phyloP scores from a whole-genome alignment of 2,329 filamentous ascomycete species.

The Botryosphaeria dothidea region DNA sequence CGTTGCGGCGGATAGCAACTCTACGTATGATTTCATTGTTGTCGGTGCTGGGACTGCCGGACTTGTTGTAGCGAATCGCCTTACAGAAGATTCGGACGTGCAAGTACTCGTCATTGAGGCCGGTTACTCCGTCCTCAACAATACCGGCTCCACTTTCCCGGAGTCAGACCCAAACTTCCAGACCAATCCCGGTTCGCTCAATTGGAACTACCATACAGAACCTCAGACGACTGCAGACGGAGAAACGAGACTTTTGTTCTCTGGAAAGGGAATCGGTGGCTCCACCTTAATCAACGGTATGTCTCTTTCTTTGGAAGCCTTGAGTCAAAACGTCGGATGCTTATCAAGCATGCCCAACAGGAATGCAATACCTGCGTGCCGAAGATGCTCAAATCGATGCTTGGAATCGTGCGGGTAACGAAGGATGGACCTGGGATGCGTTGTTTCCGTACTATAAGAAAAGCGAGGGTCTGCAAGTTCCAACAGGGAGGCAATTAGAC shows the following conservation, averaged over 20 bases:
- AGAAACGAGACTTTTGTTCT: conserved; percentile 24
- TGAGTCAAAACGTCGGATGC: background rate
- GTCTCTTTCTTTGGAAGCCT: background rate
- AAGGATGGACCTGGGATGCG: conserved; percentile 38
- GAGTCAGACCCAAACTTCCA: conserved; percentile 23
- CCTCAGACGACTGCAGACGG: conserved; percentile 39
- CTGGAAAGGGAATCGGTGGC: conserved; percentile 45
- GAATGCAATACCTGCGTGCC: conserved; percentile 37
- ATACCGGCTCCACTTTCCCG: conserved; percentile 31
- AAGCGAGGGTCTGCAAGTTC: conserved; percentile 36
- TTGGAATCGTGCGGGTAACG: conserved; percentile 42
- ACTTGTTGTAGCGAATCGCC: conserved; percentile 51
- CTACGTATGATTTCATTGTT: conserved; percentile 28
- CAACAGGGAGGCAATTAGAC: conserved; percentile 26
- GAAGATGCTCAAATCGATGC: conserved; percentile 38
- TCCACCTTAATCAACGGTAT: conserved; percentile 45
- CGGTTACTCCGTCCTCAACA: conserved; percentile 28
- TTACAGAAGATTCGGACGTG: conserved; percentile 54
- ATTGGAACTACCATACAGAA: conserved; percentile 43
- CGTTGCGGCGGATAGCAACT: too few relatives aligned
- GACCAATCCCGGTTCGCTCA: conserved; percentile 31
- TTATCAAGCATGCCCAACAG: conserved; percentile 17
- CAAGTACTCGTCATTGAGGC: conserved; percentile 34
- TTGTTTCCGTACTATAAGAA: conserved; percentile 39
- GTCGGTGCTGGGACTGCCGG: conserved; percentile 47